Conservation (phyloP, 129 eudicot species). For the Gnaphalium uliginosum region DNA sequence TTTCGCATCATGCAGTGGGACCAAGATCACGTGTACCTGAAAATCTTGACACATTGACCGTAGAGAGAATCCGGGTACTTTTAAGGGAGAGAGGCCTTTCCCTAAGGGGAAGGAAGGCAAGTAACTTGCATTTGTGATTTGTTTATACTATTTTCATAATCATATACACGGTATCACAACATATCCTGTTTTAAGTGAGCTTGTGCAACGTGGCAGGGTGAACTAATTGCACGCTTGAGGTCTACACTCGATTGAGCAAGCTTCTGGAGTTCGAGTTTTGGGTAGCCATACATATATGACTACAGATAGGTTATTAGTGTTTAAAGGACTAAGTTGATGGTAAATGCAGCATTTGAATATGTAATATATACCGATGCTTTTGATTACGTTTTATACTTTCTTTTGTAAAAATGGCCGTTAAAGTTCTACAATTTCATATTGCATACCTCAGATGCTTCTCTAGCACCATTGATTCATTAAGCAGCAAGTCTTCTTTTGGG, state of each 20-base stretch:
- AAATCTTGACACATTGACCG: conserved; percentile 11
- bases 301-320: conserved; percentile 6
- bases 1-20: conserved; percentile 41
- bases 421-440: no score
- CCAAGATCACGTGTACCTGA: conserved; percentile 44
- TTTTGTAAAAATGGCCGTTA: conserved; percentile 15
- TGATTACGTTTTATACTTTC: conserved; percentile 9
- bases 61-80: no score
- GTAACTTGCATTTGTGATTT: conserved; percentile 28
- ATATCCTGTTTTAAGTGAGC: conserved; percentile 1
- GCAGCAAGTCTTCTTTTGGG: no score
- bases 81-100: conserved; percentile 69
- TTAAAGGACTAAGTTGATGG: conserved; percentile 15
- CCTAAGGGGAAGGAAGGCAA: conserved; percentile 68
- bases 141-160: neutral
- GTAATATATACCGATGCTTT: conserved; percentile 13
- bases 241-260: conserved; percentile 36
- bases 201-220: conserved; percentile 46
- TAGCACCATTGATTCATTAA: no score
- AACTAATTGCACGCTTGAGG: conserved; percentile 62
- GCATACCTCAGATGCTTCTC: no score
- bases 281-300: neutral
- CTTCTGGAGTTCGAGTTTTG: neutral
- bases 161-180: neutral
- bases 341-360: conserved; percentile 15